Percentiles rank a stretch among this genome's conserved stretches.
phyloP scores from a whole-genome alignment of 495 filamentous ascomycete species.

The Lineolata rhizophorae region DNA sequence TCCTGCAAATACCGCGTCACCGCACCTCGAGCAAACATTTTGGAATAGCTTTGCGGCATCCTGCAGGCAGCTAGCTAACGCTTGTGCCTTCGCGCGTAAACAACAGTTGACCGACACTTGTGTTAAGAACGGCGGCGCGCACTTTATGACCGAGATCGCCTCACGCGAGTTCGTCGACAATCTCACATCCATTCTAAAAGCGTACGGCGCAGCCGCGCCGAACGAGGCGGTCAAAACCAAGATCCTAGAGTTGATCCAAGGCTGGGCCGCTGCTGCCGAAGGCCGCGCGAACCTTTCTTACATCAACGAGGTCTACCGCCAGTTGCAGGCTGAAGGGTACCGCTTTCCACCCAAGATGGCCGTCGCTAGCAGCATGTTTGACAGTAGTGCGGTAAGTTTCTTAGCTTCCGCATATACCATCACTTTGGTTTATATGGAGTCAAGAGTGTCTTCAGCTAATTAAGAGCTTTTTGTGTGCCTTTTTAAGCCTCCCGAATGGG shows the following conservation, averaged over 20 bases:
- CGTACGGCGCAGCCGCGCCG: constrained; percentile 47
- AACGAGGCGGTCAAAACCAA: constrained; percentile 73
- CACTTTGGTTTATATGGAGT: neutral
- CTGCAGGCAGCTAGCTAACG: constrained; percentile 2
- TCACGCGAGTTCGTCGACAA: constrained; percentile 98
- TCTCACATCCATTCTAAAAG: constrained; percentile 69
- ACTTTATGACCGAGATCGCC: constrained; percentile 87
- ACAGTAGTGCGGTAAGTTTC: constrained; percentile 86
- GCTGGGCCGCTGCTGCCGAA: constrained; percentile 80
- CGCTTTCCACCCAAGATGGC: constrained; percentile 73
- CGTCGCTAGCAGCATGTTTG: constrained; percentile 83
- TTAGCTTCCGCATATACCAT: too few relatives aligned
- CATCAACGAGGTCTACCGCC: constrained; percentile 66
- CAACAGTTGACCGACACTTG: constrained; percentile 88
- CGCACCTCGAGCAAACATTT: too few relatives aligned
- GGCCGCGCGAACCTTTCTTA: constrained; percentile 67
- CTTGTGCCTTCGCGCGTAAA: too few relatives aligned
- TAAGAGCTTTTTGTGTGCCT: too few relatives aligned
- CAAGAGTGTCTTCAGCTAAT: too few relatives aligned
- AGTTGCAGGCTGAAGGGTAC: constrained; percentile 64
- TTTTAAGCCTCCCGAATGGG: constrained; percentile 84
- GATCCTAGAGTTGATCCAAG: constrained; percentile 81
- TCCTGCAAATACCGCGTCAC: too few relatives aligned
- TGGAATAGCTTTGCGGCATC: too few relatives aligned
- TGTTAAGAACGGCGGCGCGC: constrained; percentile 93